A percentile compares a stretch with the other conserved stretches of the same genome.
Conservation (phyloP, 108 stramenopile species). For the Fistulifera pelliculosa region DNA sequence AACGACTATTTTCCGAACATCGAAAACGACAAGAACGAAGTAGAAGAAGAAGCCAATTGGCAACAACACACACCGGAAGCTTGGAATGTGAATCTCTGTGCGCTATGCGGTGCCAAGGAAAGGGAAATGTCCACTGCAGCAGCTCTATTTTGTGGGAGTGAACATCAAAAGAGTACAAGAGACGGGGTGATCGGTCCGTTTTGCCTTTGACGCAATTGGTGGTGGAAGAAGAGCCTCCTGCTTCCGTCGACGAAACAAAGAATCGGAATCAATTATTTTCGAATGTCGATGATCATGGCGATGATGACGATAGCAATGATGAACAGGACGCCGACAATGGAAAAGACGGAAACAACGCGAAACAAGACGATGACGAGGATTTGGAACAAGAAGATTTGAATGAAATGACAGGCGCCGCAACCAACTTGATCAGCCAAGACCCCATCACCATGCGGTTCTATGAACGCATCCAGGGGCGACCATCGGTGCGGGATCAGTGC, state of each 20-base stretch:
- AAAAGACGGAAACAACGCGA: constrained; percentile 15
- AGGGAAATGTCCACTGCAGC: constrained; percentile 62
- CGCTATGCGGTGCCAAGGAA: constrained; percentile 53
- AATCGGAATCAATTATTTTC: background rate
- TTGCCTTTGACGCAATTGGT: constrained; percentile 63
- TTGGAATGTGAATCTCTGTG: constrained; percentile 52
- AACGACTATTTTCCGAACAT: constrained; percentile 65
- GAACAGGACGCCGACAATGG: background rate
- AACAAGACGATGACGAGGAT: constrained; percentile 43
- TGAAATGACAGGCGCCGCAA: constrained; percentile 41
- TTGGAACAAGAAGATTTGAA: constrained; percentile 80
- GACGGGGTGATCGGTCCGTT: constrained; percentile 46
- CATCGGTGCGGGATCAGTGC: constrained; percentile 64
- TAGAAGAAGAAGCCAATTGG: constrained; percentile 29
- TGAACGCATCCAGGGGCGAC: constrained; percentile 31
- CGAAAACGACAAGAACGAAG: constrained; percentile 20
- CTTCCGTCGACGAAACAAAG: background rate
- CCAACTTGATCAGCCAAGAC: constrained; percentile 46
- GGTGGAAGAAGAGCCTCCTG: constrained; percentile 72
- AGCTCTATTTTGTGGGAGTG: constrained; percentile 41
- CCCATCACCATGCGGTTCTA: constrained; percentile 67
- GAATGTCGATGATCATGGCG: background rate
- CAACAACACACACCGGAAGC: constrained; percentile 36
- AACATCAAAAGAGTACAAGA: constrained; percentile 69
- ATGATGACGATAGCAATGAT: background rate